Percentiles rank a stretch among this genome's conserved stretches.
phyloP scores from a whole-genome alignment of 2,329 filamentous ascomycete species.

The Trichoderma sp. region DNA sequence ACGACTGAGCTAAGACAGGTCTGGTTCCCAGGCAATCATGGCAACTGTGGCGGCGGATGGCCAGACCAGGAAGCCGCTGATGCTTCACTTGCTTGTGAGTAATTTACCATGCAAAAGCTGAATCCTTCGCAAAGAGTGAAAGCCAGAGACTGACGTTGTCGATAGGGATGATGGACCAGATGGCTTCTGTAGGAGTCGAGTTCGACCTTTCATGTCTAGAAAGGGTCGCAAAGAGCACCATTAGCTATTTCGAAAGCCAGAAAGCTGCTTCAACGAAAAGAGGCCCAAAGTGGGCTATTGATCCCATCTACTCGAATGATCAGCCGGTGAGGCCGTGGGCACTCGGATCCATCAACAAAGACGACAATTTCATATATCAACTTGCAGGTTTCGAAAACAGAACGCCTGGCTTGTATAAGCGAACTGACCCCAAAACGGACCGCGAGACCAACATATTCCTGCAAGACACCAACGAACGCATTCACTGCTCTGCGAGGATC shows the following conservation, averaged over 20 bases:
- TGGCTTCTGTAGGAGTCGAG: conserved; percentile 55
- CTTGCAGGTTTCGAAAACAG: conserved; percentile 49
- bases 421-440: conserved; percentile 48
- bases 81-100: conserved; percentile 46
- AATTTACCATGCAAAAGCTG: background rate
- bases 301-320: conserved; percentile 53
- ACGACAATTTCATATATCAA: conserved; percentile 48
- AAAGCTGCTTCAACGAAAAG: conserved; percentile 29
- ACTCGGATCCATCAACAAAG: conserved; percentile 50
- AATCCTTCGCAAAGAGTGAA: background rate
- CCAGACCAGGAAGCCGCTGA: conserved; percentile 52
- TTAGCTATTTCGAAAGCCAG: conserved; percentile 40
- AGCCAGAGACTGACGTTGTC: background rate
- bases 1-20: conserved; percentile 54
- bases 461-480: conserved; percentile 57
- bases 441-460: conserved; percentile 46
- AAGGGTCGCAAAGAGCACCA: conserved; percentile 45
- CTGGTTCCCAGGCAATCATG: conserved; percentile 74
- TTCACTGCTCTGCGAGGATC: conserved; percentile 59
- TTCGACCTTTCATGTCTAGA: conserved; percentile 50
- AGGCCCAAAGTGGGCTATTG: conserved; percentile 49
- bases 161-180: conserved; percentile 61
- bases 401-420: conserved; percentile 54
- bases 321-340: conserved; percentile 54
- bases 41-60: conserved; percentile 72